Evolutionary conservation across 1,284 basidiomycete species (phyloP), one percentile per base, ranked within the genome.

Genomic region (Boletus albobrunnescens): DNA sequence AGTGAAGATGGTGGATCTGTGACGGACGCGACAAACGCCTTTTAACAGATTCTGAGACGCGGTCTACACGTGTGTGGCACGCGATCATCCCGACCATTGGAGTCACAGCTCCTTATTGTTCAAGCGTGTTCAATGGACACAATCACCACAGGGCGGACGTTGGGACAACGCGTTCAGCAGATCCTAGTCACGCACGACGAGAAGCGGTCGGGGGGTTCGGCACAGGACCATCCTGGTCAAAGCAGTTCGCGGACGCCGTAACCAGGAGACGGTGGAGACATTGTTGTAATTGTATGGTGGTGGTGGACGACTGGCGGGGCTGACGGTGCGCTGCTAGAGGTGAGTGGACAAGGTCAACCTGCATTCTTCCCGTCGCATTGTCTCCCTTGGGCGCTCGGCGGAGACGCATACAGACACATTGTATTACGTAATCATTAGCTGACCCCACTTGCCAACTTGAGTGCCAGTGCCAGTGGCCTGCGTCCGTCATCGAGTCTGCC

Each of bases 31-130:
- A 51, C 35, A 44, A 50, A 49, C 49, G 46, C 47, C 52, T 56
- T 67, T 67, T 64, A 67, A 63, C 35, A 53, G 50, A 54, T 49
- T n/a, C n/a, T n/a, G 60, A 52, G 59, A 67, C 57, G 60, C 27
- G 58, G 56, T 46, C 52, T 48, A 56, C 60, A 67, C 65, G 62
- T 67, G 65, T 57, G 55, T 19, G 41, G 44, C 60, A 68, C 62
- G 58, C 65, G 58, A 65, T 53, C 51, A 64, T 62, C 63, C 53
- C 46, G 52, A 51, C 54, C 38, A 52, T 38, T 42, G 23, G 28
- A 10, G 44, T 28, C 50, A 59, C 42, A 27, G 12, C 26, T 36
- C 36, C 39, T 28, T 43, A 46, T 55, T 46, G 49, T 54, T 46
- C 43, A 46, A 47, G 56, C 30, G 41, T 50, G 46, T 36, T 52